Evolutionary conservation across 2,329 filamentous ascomycete species (phyloP), one percentile per base, ranked within the genome.

Genomic region (Zarea fungicola): DNA sequence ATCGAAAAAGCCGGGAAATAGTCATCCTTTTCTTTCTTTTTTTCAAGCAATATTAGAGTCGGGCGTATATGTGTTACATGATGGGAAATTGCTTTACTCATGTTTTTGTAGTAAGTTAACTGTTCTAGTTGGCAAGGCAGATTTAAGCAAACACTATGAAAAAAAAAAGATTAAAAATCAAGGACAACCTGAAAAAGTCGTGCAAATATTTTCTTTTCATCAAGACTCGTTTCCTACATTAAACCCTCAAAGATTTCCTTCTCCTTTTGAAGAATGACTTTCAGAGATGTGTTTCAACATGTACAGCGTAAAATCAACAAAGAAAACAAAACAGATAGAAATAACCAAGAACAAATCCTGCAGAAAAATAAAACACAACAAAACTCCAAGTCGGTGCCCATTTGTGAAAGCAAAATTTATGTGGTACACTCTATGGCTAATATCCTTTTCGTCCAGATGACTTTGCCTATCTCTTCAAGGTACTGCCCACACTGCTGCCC

Each of bases 401-500:
- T 36, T 47, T 21, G n/a, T 28, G 29, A 19, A 26, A 39, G 14
- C 23, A 37, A 45, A 10, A 21, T 18, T 21, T 19, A 21, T 21
- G 34, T 29, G 7, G 14, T 14, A 8, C 28, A 29, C 8, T 8
- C 14, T 14, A 8, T 8, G 28, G 28, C 28, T 29, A 14, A 29
- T 14, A 8, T 29, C 8, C 28, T 29, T 29, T 8, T 29, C 28
- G 28, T 29, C 28, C 28, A 29, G 8, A 14, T 29, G 8, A 14
- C 8, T 8, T 8, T 14, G 14, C 28, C 14, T 14, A 70, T 7
- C 46, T 40, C 31, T 48, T 48, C 37, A 48, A 13, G 31, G 66
- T 75, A 55, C 68, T 76, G 21, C 67, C 70, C 14, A 78, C 67
- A 39, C 66, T 75, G 55, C 68, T 76, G 21, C 67, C 70, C 14